A percentile compares a stretch with the other conserved stretches of the same genome.
Conservation (phyloP, 208 protist genomes). For the Porcisia hertigi region DNA sequence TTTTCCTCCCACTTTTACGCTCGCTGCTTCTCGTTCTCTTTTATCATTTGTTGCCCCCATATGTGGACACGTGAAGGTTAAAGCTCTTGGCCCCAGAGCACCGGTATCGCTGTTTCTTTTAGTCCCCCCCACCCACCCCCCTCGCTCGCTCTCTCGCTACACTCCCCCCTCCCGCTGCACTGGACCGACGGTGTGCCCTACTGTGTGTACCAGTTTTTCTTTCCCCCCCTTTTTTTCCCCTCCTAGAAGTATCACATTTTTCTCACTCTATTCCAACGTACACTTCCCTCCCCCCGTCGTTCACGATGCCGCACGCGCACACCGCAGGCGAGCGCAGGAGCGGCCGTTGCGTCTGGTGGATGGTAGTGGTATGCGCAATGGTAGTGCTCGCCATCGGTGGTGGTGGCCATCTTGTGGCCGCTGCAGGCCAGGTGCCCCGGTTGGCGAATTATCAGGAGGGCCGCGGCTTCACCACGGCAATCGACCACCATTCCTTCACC, state of each 20-base stretch:
- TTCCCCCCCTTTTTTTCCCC: neutral
- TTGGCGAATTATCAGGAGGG: slow-evolving; percentile 45
- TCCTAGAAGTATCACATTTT: too few species aligned
- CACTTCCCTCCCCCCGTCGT: neutral
- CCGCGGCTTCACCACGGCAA: slow-evolving; percentile 45
- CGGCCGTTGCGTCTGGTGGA: neutral
- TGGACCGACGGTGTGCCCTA: neutral
- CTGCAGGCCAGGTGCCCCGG: slow-evolving; percentile 2
- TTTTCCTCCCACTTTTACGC: too few species aligned
- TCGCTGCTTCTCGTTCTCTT: too few species aligned
- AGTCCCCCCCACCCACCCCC: neutral
- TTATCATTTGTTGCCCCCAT: too few species aligned
- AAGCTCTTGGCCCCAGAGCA: too few species aligned
- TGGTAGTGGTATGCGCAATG: neutral
- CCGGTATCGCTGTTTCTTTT: neutral
- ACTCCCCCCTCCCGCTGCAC: neutral
- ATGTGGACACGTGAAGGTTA: too few species aligned
- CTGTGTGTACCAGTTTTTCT: neutral
- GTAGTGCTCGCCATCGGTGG: slow-evolving; percentile 11
- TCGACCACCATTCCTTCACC: slow-evolving; percentile 78
- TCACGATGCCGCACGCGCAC: neutral
- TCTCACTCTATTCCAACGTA: too few species aligned
- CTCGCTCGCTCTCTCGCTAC: neutral
- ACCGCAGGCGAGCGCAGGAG: neutral
- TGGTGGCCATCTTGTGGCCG: slow-evolving; percentile 9